phyloP scores from a whole-genome alignment of 768 basidiomycete genomes.

The Mycena galopus region DNA sequence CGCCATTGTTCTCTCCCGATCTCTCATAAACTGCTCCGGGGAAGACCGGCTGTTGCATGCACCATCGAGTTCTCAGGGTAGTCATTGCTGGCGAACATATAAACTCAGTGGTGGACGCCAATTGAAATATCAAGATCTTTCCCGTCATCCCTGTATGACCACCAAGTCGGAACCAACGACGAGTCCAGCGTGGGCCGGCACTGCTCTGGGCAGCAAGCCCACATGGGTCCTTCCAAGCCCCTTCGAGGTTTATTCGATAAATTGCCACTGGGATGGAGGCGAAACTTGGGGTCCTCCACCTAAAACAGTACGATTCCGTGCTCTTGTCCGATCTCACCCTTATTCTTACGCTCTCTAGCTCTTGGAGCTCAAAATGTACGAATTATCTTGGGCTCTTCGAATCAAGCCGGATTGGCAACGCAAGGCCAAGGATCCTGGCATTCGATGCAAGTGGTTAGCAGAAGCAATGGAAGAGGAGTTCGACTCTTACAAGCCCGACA shows the following conservation, averaged over 20 bases:
- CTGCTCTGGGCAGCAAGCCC: not conserved
- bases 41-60: not conserved
- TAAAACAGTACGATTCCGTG: not conserved
- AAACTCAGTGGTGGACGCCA: not conserved
- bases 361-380: not conserved
- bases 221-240: not conserved
- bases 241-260: not conserved
- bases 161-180: not conserved
- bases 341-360: not conserved
- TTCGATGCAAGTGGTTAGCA: not conserved
- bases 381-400: not conserved
- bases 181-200: not conserved
- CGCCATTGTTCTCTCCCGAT: not conserved
- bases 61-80: no score
- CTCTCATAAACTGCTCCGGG: no score
- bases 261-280: not conserved
- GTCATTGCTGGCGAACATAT: not conserved
- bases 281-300: not conserved
- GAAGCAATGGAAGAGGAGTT: not conserved
- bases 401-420: not conserved
- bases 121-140: not conserved
- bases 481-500: not conserved
- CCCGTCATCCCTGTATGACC: not conserved
- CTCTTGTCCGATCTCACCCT: not conserved
- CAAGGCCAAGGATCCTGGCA: not conserved